Conservation (phyloP, 768 basidiomycete genomes). For the Rhodotorula kratochvilovae region DNA sequence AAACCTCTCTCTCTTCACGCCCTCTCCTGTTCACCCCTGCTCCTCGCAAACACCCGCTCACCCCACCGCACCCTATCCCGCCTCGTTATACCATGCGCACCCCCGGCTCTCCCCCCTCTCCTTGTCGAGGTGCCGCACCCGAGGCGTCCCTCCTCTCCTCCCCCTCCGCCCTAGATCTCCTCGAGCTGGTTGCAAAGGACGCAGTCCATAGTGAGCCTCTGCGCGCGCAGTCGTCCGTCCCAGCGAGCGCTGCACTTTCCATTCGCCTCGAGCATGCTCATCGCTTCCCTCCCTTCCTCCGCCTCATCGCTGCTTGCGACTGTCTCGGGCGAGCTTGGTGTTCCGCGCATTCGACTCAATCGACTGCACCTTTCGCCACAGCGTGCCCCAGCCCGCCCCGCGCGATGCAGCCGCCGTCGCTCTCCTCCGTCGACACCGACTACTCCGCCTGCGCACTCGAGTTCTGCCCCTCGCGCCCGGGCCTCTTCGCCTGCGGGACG, state of each 20-base stretch:
- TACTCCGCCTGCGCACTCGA: conserved; percentile 60
- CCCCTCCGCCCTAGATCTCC: background rate
- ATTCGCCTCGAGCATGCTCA: background rate
- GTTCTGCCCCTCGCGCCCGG: conserved; percentile 69
- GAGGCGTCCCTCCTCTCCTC: background rate
- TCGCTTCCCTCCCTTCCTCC: background rate
- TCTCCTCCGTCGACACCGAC: conserved; percentile 34
- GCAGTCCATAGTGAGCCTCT: background rate
- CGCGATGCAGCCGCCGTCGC: conserved; percentile 15
- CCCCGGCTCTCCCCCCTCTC: no score
- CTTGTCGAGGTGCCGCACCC: background rate
- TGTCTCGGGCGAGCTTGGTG: no score
- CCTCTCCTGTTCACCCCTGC: background rate
- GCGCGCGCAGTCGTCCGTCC: background rate
- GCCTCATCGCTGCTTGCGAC: background rate
- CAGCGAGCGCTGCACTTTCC: background rate
- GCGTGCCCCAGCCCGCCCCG: background rate
- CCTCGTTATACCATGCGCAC: background rate
- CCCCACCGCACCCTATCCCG: background rate
- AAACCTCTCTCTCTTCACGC: background rate
- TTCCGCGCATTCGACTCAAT: background rate
- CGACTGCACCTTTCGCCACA: no score
- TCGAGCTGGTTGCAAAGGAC: background rate
- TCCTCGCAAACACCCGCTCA: background rate
- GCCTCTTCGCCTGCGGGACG: conserved; percentile 81